Percentiles rank a stretch among this genome's conserved stretches.
Evolutionary conservation across 73 alveolate species (phyloP).

Genomic region (Paramecium pentaurelia): DNA sequence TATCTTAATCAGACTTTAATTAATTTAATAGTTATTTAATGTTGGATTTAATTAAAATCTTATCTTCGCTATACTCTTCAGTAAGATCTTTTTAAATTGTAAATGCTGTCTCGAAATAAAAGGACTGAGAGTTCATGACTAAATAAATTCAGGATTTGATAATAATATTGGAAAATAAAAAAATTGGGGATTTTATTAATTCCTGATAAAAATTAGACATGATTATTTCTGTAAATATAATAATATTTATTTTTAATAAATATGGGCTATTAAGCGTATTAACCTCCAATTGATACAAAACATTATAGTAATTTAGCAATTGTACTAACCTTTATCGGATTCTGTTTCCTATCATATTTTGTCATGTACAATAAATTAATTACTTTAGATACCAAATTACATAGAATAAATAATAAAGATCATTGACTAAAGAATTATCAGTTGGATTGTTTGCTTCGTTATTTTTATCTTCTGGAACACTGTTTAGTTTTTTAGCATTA

Average conservation of each 20-base stretch:
- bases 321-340: conserved; percentile 48
- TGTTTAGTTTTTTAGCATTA: conserved; percentile 49
- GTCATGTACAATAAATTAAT: conserved; percentile 30
- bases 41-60: neutral
- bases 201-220: neutral
- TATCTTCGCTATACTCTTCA: neutral
- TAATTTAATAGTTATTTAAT: neutral
- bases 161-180: neutral
- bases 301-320: conserved; percentile 56
- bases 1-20: neutral
- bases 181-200: neutral
- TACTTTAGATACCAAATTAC: conserved; percentile 40
- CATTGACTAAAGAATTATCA: conserved; percentile 50
- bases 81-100: conserved; percentile 4
- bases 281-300: conserved; percentile 47
- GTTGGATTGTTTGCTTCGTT: conserved; percentile 53
- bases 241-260: neutral
- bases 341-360: conserved; percentile 59
- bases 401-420: conserved; percentile 43
- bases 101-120: neutral
- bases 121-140: neutral
- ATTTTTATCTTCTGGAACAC: conserved; percentile 58
- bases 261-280: conserved; percentile 30
- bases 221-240: neutral
- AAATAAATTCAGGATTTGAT: neutral